Evolutionary conservation across 352 stramenopile genomes (phyloP), one percentile per base, ranked within the genome.

Genomic region (Phytophthora fragariae): DNA sequence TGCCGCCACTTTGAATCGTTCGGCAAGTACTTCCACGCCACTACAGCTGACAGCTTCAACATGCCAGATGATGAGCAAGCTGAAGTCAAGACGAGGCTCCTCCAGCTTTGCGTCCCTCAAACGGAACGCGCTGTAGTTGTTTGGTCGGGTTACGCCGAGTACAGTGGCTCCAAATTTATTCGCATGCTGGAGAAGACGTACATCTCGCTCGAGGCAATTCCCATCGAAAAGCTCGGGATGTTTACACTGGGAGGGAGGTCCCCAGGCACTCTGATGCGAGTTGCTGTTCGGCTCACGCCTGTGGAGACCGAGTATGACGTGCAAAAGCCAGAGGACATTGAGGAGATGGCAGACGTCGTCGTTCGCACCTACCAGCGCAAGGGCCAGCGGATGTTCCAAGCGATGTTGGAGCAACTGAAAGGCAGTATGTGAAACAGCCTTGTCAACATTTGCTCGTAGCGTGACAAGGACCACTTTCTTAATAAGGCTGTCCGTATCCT

Each of bases 171-270:
- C 0, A 68, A 76, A 12, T 69, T 56, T 14, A 63, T 84, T 46
- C 74, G 71, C 1, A 55, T 84, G 46, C 64, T 73, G 14, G 71
- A 82, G 58, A 79, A 73, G 15, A 73, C 68, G 8, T 83, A 73
- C 69, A 29, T 70, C n/a, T 14, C 55, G 7, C 14, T 70, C 56
- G 66, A 66, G 17, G 24, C 71, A 1, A 57, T 57, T 37, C 57
- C 29, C 8, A 46, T 62, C 39, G 33, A 49, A 27, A 52, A 39
- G 3, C 9, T 68, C 6, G 37, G 50, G 14, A n/a, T 58, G 55
- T 11, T 57, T 4, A 7, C 39, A 1, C 46, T 56, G 44, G 44
- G 33, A 33, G 47, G 17, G 4, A 64, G 21, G 9, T 55, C 24
- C 1, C 52, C 49, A 8, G 67, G 67, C 17, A 65, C 67, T 8